Base-by-base conservation (phyloP, 805 yeast genomes). In the Wickerhamiella sorbophila region DNA sequence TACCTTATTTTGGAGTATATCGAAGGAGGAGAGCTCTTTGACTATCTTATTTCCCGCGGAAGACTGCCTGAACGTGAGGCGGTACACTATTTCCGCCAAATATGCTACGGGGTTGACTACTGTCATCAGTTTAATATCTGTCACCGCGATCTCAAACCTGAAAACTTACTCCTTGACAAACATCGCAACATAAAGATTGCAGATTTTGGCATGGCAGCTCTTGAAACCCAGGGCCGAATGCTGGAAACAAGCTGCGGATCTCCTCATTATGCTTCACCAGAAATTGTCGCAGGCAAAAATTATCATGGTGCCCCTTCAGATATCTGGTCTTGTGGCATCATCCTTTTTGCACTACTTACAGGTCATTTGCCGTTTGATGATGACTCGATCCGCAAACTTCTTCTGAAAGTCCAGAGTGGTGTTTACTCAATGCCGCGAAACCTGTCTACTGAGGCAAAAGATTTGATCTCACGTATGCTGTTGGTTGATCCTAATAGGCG, bases 161-260 rank as follows among this genome's bases (percentile, higher is more conserved):
- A 81, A 56, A 81, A 81, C 62, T 62, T 81, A 52, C 61, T 81
- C 34, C 66, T 87, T 34, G 97, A 87, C 63, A 77, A 79, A 56
- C 72, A 84, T 58, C 74, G 78, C 48, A 86, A 85, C 60, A 87
- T 91, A 59, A 91, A 91, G 60, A 85, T 91, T 50, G 98, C 98
- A 8, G 98, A 91, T 62, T 91, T 91, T 59, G 98, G 98, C 27
- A 91, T 91, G 98, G 98, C 98, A 15, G 97, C 98, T 5, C 65
- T 91, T 36, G 97, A 91, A 59, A 74, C 84, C 24, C 73, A 72
- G 41, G 88, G 78, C 50, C 75, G 80, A 52, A 64, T 88, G 55
- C 67, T 91, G 44, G 96, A 88, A 59, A 91, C 98, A 3, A 79
- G 93, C 16, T 91, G 98, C 62, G 98, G 98, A 1, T 86, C 96